These are phyloP conservation scores for Neltuma alba DNA, from an alignment of 306 rosid genomes.

Conservation along the genomic window DNA sequence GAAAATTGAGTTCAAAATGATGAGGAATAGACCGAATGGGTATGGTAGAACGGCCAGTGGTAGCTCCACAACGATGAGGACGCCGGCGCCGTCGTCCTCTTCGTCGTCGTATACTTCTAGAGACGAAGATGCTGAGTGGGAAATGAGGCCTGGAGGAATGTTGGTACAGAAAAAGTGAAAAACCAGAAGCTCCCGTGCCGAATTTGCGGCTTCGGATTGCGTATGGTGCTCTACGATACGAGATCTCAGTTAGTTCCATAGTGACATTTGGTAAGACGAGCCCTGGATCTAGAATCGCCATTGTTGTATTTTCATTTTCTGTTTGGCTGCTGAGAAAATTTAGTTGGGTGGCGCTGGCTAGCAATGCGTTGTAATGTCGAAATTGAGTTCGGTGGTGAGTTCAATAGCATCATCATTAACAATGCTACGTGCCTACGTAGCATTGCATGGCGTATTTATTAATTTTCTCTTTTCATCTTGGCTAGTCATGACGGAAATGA, in stretches of 20 bases:
- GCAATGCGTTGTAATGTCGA: not conserved
- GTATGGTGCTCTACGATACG: slow-evolving; percentile 62
- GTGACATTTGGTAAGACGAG: slow-evolving; percentile 64
- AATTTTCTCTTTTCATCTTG: not conserved
- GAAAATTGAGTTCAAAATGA: slow-evolving; percentile 44
- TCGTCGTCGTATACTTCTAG: not conserved
- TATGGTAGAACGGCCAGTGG: slow-evolving; percentile 34
- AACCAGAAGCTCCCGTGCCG: slow-evolving; percentile 34
- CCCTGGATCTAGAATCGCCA: slow-evolving; percentile 1
- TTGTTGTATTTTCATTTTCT: not conserved
- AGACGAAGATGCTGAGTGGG: slow-evolving; percentile 63
- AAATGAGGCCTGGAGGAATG: slow-evolving; percentile 90
- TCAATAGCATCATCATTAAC: not conserved
- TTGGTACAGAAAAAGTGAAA: slow-evolving; percentile 59
- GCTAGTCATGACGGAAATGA: not conserved
- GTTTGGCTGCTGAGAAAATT: slow-evolving; percentile 37
- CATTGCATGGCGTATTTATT: slow-evolving; percentile 17
- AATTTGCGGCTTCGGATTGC: slow-evolving; percentile 61
- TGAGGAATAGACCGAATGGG: slow-evolving; percentile 41
- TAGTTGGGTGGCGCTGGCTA: not conserved
- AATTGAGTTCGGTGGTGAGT: slow-evolving; percentile 13
- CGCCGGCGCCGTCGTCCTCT: slow-evolving; percentile 37
- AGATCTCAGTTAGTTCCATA: slow-evolving; percentile 62
- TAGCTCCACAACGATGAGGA: not conserved
- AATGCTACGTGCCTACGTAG: slow-evolving; percentile 28